Evolutionary conservation across 768 basidiomycete genomes (phyloP), one percentile per base, ranked within the genome.

Genomic region (Sarcodon aspratus): DNA sequence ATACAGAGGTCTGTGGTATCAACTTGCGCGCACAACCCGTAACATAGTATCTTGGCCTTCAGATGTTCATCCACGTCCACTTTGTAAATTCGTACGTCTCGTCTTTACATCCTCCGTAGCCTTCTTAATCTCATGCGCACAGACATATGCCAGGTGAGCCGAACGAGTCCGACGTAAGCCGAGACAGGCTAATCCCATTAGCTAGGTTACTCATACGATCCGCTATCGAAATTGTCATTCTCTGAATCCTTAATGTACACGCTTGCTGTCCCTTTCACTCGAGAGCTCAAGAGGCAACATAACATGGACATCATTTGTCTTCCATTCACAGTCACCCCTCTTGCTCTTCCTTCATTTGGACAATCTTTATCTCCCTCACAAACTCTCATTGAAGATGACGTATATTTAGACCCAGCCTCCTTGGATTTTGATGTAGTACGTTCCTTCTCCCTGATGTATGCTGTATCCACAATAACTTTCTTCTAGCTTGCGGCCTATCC

Each of bases 401-500:
- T 75, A 17, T 64, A 64, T 35, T 65, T 78, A 50, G 61, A 62
- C 9, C 75, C 75, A 0, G 59, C 64, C 11, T 69, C 74, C 8
- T 52, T 80, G 35, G 67, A 68, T 55, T 56, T 64, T 9, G 68
- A 66, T 37, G 55, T 80, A 53, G 80, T 80, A 51, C 48, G 72
- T 53, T n/a, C 36, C 13, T 10, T 10, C 59, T 5, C 33, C 46
- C n/a, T 17, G 44, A 5, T 45, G 34, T 21, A 44, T 46, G 44
- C 49, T 33, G 13, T 31, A 47, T 38, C 33, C 21, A 35, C 8
- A 40, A 17, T n/a, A 11, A 33, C 1, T 11, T 13, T 15, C 18
- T 48, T 17, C 2, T 54, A 80, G 80, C 64, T 75, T 15, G 72
- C 79, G 18, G 78, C 74, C 35, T 80, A 77, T 53, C 82, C 82